Evolutionary conservation across 345 rosid species (phyloP).

Genomic region (Bretschneidera sinensis): DNA sequence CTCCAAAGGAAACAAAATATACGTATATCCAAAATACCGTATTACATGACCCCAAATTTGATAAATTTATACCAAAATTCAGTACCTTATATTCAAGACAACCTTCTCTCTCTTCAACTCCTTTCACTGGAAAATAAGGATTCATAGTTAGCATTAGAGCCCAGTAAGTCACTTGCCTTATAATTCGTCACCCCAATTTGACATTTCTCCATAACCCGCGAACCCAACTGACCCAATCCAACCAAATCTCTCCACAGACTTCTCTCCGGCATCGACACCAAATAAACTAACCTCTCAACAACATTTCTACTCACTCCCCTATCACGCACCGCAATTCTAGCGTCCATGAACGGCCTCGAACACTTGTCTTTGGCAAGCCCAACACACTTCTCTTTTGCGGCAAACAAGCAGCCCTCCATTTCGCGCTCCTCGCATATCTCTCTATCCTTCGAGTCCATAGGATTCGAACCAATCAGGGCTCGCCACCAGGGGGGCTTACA

Average conservation of each 20-base stretch:
- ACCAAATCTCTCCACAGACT: conserved; percentile 23
- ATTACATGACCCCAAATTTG: too few species aligned
- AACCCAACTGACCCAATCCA: conserved; percentile 19
- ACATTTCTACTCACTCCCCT: conserved; percentile 14
- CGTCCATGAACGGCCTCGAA: conserved; percentile 47
- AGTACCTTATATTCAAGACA: too few species aligned
- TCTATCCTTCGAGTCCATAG: conserved; percentile 46
- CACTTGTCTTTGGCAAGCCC: conserved; percentile 62
- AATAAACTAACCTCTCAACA: conserved; percentile 32
- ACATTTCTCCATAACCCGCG: conserved; percentile 16
- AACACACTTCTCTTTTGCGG: conserved; percentile 59
- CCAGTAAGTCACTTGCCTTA: conserved; percentile 43
- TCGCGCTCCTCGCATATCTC: conserved; percentile 78
- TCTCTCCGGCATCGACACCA: conserved; percentile 41
- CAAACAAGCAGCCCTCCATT: conserved; percentile 55
- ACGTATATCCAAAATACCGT: too few species aligned
- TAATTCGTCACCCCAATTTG: conserved; percentile 25
- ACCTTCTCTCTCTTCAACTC: not conserved
- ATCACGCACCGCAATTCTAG: conserved; percentile 45
- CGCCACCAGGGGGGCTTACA: conserved; percentile 91
- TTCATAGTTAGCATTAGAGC: not conserved
- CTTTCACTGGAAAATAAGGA: not conserved
- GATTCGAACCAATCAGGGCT: conserved; percentile 24
- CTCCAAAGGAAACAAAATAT: too few species aligned
- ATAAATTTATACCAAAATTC: too few species aligned